Percentiles rank a stretch among this genome's conserved stretches.
Evolutionary conservation across 345 rosid genomes (phyloP).

Genomic region (Dimocarpus longan): DNA sequence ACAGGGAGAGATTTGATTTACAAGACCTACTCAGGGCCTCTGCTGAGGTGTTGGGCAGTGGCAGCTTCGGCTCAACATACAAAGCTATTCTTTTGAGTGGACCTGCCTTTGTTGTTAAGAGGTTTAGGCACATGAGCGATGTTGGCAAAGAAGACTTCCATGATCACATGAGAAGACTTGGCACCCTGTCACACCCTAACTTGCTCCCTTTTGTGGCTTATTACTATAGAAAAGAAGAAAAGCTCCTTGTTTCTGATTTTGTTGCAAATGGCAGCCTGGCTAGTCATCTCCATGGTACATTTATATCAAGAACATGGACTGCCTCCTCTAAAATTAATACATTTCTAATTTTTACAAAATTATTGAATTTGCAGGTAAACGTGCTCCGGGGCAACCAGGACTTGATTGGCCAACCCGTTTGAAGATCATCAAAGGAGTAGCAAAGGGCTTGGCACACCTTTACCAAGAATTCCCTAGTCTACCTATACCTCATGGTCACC

Average conservation of each 20-base stretch:
- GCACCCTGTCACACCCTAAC: constrained; percentile 69
- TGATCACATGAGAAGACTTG: constrained; percentile 71
- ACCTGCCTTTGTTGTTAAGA: constrained; percentile 69
- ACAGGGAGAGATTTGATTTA: constrained; percentile 60
- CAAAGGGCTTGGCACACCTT: constrained; percentile 68
- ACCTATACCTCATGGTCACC: constrained; percentile 77
- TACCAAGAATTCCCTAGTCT: constrained; percentile 51
- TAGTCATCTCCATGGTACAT: constrained; percentile 68
- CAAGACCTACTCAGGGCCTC: constrained; percentile 83
- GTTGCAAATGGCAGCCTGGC: constrained; percentile 77
- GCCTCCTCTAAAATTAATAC: too few species aligned
- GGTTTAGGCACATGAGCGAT: constrained; percentile 69
- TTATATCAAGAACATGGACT: too few species aligned
- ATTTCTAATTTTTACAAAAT: too few species aligned
- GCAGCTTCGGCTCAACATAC: constrained; percentile 76
- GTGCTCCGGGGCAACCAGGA: constrained; percentile 44
- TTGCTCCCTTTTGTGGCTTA: constrained; percentile 70
- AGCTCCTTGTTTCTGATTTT: constrained; percentile 72
- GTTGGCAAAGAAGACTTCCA: constrained; percentile 61
- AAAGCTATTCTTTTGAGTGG: constrained; percentile 65
- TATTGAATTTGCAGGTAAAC: constrained; percentile 41
- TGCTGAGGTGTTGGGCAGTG: constrained; percentile 79
- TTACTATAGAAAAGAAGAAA: constrained; percentile 77
- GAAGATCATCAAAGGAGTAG: constrained; percentile 80
- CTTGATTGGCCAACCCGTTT: constrained; percentile 79